These are phyloP conservation scores for Drosera spatulata DNA, from an alignment of 179 eudicot genomes.

Conservation along the genomic window DNA sequence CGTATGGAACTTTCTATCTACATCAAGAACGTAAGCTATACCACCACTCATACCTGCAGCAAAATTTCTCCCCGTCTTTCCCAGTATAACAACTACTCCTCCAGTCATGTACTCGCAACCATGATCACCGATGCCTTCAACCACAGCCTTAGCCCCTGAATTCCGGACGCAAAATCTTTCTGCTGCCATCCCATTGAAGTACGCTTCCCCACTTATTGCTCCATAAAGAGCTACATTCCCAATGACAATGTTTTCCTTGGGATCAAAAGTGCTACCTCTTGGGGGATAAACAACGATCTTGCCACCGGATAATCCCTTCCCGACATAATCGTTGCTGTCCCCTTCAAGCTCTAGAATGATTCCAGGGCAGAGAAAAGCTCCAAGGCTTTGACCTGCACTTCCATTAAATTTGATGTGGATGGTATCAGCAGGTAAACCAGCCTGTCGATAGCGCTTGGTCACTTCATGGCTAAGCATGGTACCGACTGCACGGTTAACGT, in stretches of 20 bases:
- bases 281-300: slow-evolving; percentile 95
- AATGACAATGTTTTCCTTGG: slow-evolving; percentile 90
- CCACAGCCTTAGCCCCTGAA: slow-evolving; percentile 94
- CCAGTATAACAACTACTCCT: slow-evolving; percentile 84
- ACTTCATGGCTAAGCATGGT: slow-evolving; percentile 99
- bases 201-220: slow-evolving; percentile 87
- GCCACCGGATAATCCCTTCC: slow-evolving; percentile 96
- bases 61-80: slow-evolving; percentile 93
- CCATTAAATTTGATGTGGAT: slow-evolving; percentile 84
- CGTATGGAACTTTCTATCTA: slow-evolving; percentile 49
- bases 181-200: slow-evolving; percentile 98
- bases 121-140: slow-evolving; percentile 99
- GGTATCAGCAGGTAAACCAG: slow-evolving; percentile 74
- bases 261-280: slow-evolving; percentile 77
- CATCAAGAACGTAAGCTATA: slow-evolving; percentile 82
- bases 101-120: slow-evolving; percentile 99
- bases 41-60: slow-evolving; percentile 99
- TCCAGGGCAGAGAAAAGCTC: slow-evolving; percentile 97
- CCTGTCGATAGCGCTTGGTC: slow-evolving; percentile 64
- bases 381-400: slow-evolving; percentile 98
- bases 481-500: slow-evolving; percentile 87
- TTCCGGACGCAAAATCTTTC: slow-evolving; percentile 96
- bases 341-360: slow-evolving; percentile 94
- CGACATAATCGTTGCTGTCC: slow-evolving; percentile 97
- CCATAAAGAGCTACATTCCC: slow-evolving; percentile 99